Percentiles rank a stretch among this genome's conserved stretches.
Conservation (phyloP, 2,329 filamentous ascomycete genomes). For the Cryoendolithus antarcticus region DNA sequence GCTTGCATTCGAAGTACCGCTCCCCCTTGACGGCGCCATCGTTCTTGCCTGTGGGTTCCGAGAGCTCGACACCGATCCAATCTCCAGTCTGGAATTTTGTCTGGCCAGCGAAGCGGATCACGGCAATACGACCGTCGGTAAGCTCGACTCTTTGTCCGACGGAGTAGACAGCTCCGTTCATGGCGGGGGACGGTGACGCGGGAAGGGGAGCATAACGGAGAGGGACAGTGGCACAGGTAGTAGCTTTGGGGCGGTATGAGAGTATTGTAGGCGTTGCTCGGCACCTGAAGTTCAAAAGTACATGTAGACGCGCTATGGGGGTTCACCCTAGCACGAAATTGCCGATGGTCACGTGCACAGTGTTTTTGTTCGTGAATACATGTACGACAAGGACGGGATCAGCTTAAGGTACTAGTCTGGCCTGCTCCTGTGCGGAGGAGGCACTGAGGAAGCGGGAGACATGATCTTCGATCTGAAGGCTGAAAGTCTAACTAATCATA, state of each 20-base stretch:
- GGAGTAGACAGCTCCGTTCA: slow-evolving; percentile 22
- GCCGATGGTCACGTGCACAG: no score
- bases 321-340: not conserved
- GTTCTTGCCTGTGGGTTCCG: slow-evolving; percentile 76
- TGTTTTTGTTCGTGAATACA: no score
- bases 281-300: not conserved
- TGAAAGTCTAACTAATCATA: no score
- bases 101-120: slow-evolving; percentile 68
- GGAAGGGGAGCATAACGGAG: not conserved
- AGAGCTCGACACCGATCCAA: slow-evolving; percentile 84
- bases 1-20: slow-evolving; percentile 72
- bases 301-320: not conserved
- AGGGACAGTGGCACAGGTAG: not conserved
- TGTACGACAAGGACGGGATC: no score
- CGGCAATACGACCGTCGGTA: slow-evolving; percentile 61
- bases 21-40: slow-evolving; percentile 82
- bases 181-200: slow-evolving; percentile 6
- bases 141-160: slow-evolving; percentile 67
- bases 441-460: no score
- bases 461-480: no score
- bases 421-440: no score
- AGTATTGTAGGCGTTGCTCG: not conserved
- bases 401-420: no score
- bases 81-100: slow-evolving; percentile 70
- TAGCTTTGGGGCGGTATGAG: not conserved